Conservation (phyloP, 2,329 filamentous ascomycete genomes). For the Gnomoniopsis smithogilvyi region DNA sequence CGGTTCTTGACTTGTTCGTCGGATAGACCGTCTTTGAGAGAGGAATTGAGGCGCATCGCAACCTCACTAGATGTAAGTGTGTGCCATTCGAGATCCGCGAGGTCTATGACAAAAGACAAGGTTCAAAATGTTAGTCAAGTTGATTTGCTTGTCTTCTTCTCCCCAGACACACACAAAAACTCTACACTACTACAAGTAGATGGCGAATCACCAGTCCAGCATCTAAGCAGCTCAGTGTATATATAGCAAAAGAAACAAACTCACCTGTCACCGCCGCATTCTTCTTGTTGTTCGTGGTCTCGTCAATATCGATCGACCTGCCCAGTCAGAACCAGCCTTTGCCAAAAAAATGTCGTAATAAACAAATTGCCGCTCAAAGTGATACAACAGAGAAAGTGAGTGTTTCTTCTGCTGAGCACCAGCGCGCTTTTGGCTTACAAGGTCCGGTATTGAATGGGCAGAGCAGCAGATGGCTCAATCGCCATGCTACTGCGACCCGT, state of each 20-base stretch:
- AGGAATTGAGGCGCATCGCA: conserved; percentile 56
- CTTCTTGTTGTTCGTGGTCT: conserved; percentile 47
- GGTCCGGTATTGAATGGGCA: conserved; percentile 55
- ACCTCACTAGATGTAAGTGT: conserved; percentile 55
- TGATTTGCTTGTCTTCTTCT: neutral
- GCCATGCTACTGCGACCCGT: conserved; percentile 5
- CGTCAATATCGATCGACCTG: conserved; percentile 54
- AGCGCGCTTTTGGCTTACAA: conserved; percentile 33
- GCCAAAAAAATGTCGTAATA: conserved; percentile 3
- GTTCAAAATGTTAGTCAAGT: conserved; percentile 17
- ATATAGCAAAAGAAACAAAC: neutral
- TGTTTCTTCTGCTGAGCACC: neutral
- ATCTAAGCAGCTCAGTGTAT: too few species aligned
- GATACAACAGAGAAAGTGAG: neutral
- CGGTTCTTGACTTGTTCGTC: conserved; percentile 52
- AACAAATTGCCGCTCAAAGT: neutral
- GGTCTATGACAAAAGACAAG: conserved; percentile 43
- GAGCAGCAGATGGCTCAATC: conserved; percentile 37
- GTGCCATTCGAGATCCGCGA: conserved; percentile 67
- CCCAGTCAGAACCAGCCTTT: conserved; percentile 11
- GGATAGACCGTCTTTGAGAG: conserved; percentile 56
- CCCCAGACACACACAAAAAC: too few species aligned
- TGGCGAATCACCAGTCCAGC: neutral
- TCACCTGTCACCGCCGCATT: conserved; percentile 42
- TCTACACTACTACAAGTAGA: too few species aligned